Percentiles rank a stretch among this genome's conserved stretches.
Conservation (phyloP, 495 filamentous ascomycete genomes). For the Neurospora cerealis region DNA sequence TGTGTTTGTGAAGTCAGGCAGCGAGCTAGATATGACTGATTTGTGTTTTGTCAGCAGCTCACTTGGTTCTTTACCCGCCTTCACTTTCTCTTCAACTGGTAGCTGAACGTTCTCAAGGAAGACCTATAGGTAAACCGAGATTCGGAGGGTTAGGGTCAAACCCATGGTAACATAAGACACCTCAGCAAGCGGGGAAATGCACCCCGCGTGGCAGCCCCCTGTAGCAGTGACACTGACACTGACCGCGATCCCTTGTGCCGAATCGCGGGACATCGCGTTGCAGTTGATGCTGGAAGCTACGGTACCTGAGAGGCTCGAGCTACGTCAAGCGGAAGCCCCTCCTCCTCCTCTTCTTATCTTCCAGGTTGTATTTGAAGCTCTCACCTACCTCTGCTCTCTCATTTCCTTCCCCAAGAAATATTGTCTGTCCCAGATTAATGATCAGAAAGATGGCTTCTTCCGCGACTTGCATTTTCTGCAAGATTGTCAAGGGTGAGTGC, state of each 20-base stretch:
- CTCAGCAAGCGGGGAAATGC: background rate
- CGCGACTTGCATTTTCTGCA: conserved; percentile 86
- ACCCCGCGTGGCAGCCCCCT: background rate
- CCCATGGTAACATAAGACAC: background rate
- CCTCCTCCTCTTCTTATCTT: background rate
- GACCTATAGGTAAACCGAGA: too few species aligned
- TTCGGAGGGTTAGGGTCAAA: background rate
- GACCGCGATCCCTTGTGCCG: background rate
- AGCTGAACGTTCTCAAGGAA: background rate
- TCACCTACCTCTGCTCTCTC: conserved; percentile 1
- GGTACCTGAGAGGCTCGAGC: background rate
- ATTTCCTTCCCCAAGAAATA: background rate
- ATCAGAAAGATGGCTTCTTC: conserved; percentile 45
- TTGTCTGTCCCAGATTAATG: conserved; percentile 5
- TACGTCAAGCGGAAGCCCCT: background rate
- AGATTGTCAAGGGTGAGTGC: conserved; percentile 78
- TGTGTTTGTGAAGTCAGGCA: background rate
- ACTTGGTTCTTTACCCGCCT: background rate
- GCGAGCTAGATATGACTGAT: background rate
- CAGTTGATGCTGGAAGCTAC: background rate
- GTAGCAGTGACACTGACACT: background rate
- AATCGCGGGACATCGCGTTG: background rate
- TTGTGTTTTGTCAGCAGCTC: background rate
- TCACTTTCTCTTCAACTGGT: background rate
- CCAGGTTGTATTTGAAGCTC: background rate